phyloP scores from a whole-genome alignment of 2,329 filamentous ascomycete genomes.

The Beauveria medogensis region DNA sequence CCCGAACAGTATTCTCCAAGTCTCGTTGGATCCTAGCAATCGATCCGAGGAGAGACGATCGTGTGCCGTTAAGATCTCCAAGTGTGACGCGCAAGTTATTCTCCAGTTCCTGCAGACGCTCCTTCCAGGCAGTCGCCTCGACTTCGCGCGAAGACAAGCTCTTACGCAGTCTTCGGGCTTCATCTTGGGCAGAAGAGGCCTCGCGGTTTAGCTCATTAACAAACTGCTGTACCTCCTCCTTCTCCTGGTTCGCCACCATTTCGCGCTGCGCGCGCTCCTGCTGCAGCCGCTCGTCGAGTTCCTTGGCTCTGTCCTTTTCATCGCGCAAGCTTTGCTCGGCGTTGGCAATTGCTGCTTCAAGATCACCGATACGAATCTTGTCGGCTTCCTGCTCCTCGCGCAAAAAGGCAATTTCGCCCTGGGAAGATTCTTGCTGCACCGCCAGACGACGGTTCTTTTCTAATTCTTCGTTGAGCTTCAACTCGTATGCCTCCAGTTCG shows the following conservation, averaged over 20 bases:
- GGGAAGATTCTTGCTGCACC: conserved; percentile 86
- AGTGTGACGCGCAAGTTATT: conserved; percentile 79
- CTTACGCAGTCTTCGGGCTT: conserved; percentile 74
- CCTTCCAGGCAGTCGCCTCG: conserved; percentile 85
- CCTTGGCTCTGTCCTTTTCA: conserved; percentile 67
- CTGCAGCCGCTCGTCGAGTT: conserved; percentile 66
- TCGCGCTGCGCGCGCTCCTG: conserved; percentile 82
- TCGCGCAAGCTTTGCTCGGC: conserved; percentile 75
- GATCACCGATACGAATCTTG: conserved; percentile 94
- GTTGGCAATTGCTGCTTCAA: conserved; percentile 74
- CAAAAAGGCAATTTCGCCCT: conserved; percentile 88
- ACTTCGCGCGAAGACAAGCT: conserved; percentile 75
- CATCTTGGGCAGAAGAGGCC: conserved; percentile 73
- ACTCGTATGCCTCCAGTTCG: conserved; percentile 79
- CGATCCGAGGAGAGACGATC: conserved; percentile 77
- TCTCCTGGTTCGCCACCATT: conserved; percentile 77
- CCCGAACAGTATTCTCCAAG: conserved; percentile 73
- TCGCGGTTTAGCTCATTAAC: conserved; percentile 90
- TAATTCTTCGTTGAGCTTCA: conserved; percentile 74
- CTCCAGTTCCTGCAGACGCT: conserved; percentile 82
- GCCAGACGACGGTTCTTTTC: conserved; percentile 80
- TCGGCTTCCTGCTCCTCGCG: conserved; percentile 94
- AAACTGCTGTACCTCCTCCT: conserved; percentile 89
- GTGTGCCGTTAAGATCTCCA: conserved; percentile 78
- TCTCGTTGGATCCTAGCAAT: conserved; percentile 84